Evolutionary conservation across 78 protist genomes (phyloP), one percentile per base, ranked within the genome.

Genomic region (Cavenderia fasciculata): DNA sequence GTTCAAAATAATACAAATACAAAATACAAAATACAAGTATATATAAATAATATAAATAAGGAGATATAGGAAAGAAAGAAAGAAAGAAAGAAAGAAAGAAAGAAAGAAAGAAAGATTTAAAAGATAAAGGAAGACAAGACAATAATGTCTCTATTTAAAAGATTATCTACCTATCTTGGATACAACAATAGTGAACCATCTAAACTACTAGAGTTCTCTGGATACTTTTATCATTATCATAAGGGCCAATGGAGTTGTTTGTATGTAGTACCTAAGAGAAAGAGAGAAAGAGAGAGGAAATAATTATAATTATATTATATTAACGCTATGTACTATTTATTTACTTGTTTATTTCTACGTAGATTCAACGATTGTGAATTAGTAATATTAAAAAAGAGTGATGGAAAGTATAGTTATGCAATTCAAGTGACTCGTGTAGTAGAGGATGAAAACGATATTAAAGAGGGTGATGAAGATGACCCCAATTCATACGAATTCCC

Each of bases 211-310:
- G 78, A 82, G 57, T 66, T 40, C 40, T 36, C 31, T 68, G 90
- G 90, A 33, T 82, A 38, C 25, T 82, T 82, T 69, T 82, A 82
- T 69, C 78, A 82, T 69, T 82, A 40, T 25, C 27, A 27, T 16
- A 51, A 40, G 51, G 78, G 78, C 21, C 90, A 82, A 82, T 82
- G 90, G 90, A 49, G 51, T 44, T 82, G 90, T 54, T 68, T 82
- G 89, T 82, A 82, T 29, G 76, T 82, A 21, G 33, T 73, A 52
- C n/a, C 4, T 21, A 14, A 61, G 7, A 31, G 5, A 61, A 18
- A 27, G 7, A 61, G 18, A 27, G 5, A 61, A 4, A 31, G 10
- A 31, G 6, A 34, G 5, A 18, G 4, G 4, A 10, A 61, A 61
- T 12, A 16, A 61, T 16, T 31, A 12, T 34, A n/a, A 27, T 34